Conservation (phyloP, 352 stramenopile species). For the Pythium volutum region DNA sequence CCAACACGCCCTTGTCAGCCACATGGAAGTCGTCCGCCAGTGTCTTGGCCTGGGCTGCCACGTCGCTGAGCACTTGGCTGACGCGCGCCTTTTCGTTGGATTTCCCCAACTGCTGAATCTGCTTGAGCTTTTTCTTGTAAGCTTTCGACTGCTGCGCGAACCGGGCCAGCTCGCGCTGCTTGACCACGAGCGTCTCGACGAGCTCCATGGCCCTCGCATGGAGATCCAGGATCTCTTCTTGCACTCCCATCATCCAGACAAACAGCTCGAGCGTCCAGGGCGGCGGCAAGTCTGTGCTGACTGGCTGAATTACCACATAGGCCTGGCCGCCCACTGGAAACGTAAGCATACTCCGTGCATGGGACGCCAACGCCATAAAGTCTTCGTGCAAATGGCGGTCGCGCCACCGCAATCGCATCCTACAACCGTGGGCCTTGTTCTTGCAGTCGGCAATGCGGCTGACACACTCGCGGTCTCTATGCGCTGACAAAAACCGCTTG, state of each 20-base stretch:
- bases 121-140: constrained; percentile 43
- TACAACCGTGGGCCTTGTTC: constrained; percentile 64
- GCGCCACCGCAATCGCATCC: constrained; percentile 49
- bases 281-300: constrained; percentile 38
- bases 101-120: constrained; percentile 24
- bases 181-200: constrained; percentile 35
- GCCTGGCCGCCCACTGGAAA: constrained; percentile 46
- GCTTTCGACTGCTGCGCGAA: constrained; percentile 39
- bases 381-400: constrained; percentile 72
- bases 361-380: constrained; percentile 39
- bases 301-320: constrained; percentile 38
- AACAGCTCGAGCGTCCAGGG: constrained; percentile 75
- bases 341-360: constrained; percentile 44
- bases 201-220: constrained; percentile 36
- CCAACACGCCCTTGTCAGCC: constrained; percentile 35
- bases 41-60: constrained; percentile 35
- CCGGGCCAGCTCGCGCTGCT: constrained; percentile 34
- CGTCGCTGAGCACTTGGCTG: constrained; percentile 20
- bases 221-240: constrained; percentile 53
- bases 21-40: constrained; percentile 56
- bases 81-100: constrained; percentile 2
- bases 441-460: constrained; percentile 66
- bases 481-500: constrained; percentile 35
- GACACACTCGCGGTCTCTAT: constrained; percentile 48
- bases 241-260: constrained; percentile 47